Evolutionary conservation across 495 filamentous ascomycete species (phyloP), one percentile per base, ranked within the genome.

Genomic region (Aspergillus hancockii): DNA sequence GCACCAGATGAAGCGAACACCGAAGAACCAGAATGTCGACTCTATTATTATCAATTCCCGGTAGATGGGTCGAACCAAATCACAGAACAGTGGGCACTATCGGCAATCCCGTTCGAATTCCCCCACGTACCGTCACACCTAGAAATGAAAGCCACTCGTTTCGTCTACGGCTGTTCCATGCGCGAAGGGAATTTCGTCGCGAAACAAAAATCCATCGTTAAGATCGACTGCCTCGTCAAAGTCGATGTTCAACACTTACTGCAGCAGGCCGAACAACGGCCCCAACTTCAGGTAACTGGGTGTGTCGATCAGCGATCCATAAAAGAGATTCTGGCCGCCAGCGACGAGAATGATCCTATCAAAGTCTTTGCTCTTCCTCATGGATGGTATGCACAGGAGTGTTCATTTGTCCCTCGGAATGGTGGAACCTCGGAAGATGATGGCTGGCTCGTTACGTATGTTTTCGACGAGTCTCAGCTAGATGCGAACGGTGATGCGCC

Each of bases 61-160:
- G 22, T 22, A 64, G 61, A 73, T 84, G 12, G 56, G 62, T 10
- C 31, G 22, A 25, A 25, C 6, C 19, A 56, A 13, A 87, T 88
- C 30, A 70, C 67, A 14, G 75, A 85, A 36, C 85, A 89, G 62
- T 88, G 82, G 72, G 84, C 82, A 0, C 75, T 89, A 9, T 77
- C 82, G 0, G 74, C 79, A 13, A 83, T 88, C 46, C 78, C 84
- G 1, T 85, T 88, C 55, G 86, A 89, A 55, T 88, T 88, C 56
- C 84, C 86, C 2, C 77, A 79, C 14, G 54, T 86, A 2, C 73
- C 76, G 18, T 70, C 80, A 1, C 73, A 75, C 43, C 60, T 67
- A n/a, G 75, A 79, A 47, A 89, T 88, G 84, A 64, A 63, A 5
- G 62, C 60, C 23, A 76, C 83, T 8, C 76, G 74, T 7, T 87